Base-by-base conservation (phyloP, 2,329 filamentous ascomycete genomes). In the Ophiostoma sp. region DNA sequence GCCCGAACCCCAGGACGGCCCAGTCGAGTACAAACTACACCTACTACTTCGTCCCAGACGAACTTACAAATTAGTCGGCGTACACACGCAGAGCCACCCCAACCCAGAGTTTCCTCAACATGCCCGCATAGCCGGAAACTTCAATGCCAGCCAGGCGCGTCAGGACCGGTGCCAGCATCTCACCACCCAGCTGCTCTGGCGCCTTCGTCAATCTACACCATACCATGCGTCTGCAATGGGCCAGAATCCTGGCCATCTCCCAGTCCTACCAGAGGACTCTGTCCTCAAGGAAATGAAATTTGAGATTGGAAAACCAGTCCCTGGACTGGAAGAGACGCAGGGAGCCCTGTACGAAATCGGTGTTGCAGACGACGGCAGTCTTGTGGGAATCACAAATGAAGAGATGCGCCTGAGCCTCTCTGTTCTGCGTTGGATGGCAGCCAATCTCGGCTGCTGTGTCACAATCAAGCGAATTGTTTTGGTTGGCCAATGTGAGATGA, bases 311-410 rank as follows among this genome's bases (percentile, higher is more conserved):
- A 87, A 88, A 72, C 81, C 90, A 57, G 82, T 93, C 7, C 88
- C 94, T 1, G 93, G 95, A 0, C 82, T 99, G 10, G 94, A 98
- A 77, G 94, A 97, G 77, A 97, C 93, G 20, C 90, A 92, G 74
- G 95, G 95, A 5, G 95, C 95, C 0, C 80, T 98, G 67, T 99
- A 99, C 75, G 94, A 99, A 79, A 96, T 99, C 78, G 95, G 95
- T 0, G 93, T 99, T 11, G 91, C 94, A 36, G 95, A 99, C 78
- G 93, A 98, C 80, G 95, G 95, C 8, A 93, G 90, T 0, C 88
- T 99, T 71, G 87, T 97, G 60, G 95, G 95, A 0, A 83, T 99
- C 66, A 91, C 92, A 1, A 88, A 91, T 73, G 93, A 97, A 77
- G 95, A 99, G 79, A 87, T 99, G 84, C 87, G 94, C 72, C 94